phyloP scores from a whole-genome alignment of 2,329 filamentous ascomycete genomes.

The Aquanectria penicillioides region DNA sequence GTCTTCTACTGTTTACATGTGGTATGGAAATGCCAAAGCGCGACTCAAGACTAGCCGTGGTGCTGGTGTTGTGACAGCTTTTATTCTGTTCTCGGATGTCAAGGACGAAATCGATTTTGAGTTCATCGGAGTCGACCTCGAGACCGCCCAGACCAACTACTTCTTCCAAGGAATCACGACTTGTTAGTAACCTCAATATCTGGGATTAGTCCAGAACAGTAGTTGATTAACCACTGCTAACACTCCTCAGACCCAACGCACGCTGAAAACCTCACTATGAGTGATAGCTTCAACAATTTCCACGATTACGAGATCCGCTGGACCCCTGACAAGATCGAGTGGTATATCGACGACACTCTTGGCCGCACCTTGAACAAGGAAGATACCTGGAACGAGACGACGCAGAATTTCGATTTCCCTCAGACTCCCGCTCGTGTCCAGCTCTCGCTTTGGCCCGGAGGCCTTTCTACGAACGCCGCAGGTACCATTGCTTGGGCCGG shows the following conservation, averaged over 20 bases:
- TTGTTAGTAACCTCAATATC: not conserved
- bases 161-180: slow-evolving; percentile 91
- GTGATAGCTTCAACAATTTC: slow-evolving; percentile 78
- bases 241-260: slow-evolving; percentile 72
- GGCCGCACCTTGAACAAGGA: slow-evolving; percentile 79
- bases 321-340: slow-evolving; percentile 86
- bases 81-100: slow-evolving; percentile 93
- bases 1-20: slow-evolving; percentile 86
- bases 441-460: slow-evolving; percentile 97
- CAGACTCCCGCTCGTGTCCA: slow-evolving; percentile 92
- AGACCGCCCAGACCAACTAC: slow-evolving; percentile 91
- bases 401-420: slow-evolving; percentile 85
- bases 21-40: slow-evolving; percentile 94
- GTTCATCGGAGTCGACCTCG: slow-evolving; percentile 84
- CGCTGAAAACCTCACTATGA: slow-evolving; percentile 73
- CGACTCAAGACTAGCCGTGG: slow-evolving; percentile 86
- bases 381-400: slow-evolving; percentile 87
- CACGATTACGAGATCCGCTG: slow-evolving; percentile 96
- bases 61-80: slow-evolving; percentile 90
- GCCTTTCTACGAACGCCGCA: slow-evolving; percentile 78
- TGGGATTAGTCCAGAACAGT: too few relatives aligned
- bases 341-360: slow-evolving; percentile 84
- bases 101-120: slow-evolving; percentile 99
- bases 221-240: not conserved
- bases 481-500: slow-evolving; percentile 95